Evolutionary conservation across 169 alveolate species (phyloP), one percentile per base, ranked within the genome.

Genomic region (Plasmodium blacklocki): DNA sequence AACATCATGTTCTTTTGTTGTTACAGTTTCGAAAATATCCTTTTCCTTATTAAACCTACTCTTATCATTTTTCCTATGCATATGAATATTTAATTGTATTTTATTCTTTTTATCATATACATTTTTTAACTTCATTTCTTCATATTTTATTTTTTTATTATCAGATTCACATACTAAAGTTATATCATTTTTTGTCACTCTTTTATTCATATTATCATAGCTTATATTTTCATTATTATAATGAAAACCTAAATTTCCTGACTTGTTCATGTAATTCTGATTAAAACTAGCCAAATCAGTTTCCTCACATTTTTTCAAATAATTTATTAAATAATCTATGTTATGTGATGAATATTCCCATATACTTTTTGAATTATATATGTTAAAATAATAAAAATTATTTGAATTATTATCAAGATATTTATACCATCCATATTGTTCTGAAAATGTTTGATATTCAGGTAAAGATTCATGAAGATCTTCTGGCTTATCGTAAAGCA

Each of bases 371-470:
- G 73, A 56, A 18, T 50, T 83, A 21, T 83, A 43, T 15, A 83
- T 71, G 50, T 83, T 83, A 73, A 32, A 83, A 62, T 83, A 83
- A 73, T 83, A 83, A 56, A 47, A 68, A 83, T 45, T 70, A 50
- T 58, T 43, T 19, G 86, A 67, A 49, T 83, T 70, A 70, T 83
- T 58, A 83, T 83, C 91, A 70, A 83, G 59, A 63, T 83, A 71
- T 83, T 83, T 83, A 63, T 43, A 63, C 91, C 91, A 83, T 43
- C 91, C 91, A 59, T 70, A 68, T 23, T 83, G 86, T 14, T 68
- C 91, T n/a, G 83, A 45, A 83, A 83, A 60, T 43, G 83, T 47
- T 83, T 83, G 83, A 50, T 56, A 29, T 14, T 56, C 63, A 32
- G 68, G 86, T 26, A 83, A 43, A 12, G 56, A 2, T 56, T 59